Evolutionary conservation across 257 asterid genomes (phyloP).

Genomic region (Gardenia jasminoides): DNA sequence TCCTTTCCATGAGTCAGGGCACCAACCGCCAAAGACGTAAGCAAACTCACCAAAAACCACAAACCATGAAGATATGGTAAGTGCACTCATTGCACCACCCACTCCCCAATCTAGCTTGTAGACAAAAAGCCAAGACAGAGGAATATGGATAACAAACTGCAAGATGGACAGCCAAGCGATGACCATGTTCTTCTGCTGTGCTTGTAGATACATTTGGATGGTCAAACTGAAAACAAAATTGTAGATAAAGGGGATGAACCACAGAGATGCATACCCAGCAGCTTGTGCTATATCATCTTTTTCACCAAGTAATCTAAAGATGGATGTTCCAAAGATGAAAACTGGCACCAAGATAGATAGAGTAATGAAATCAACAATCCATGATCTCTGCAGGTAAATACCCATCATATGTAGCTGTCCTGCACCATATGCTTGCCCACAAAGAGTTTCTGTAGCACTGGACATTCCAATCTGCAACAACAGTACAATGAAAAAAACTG

Average conservation of each 20-base stretch:
- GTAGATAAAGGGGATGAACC: constrained; percentile 62
- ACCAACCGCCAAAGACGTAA: constrained; percentile 87
- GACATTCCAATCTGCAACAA: constrained; percentile 84
- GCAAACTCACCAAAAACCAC: constrained; percentile 61
- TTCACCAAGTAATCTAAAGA: constrained; percentile 72
- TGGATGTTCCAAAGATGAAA: constrained; percentile 56
- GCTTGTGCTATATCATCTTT: constrained; percentile 42
- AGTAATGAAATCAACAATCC: constrained; percentile 73
- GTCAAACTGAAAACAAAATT: constrained; percentile 54
- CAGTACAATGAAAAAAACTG: neutral
- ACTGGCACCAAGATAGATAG: constrained; percentile 61
- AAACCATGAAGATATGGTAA: constrained; percentile 61
- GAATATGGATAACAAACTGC: constrained; percentile 61
- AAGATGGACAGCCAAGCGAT: constrained; percentile 60
- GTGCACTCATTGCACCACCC: constrained; percentile 75
- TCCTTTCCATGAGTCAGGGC: constrained; percentile 77
- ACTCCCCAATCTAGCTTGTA: constrained; percentile 50
- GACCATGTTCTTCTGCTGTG: constrained; percentile 79
- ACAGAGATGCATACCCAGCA: constrained; percentile 65
- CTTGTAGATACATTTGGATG: constrained; percentile 85
- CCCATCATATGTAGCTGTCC: constrained; percentile 94
- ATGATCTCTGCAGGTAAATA: constrained; percentile 83
- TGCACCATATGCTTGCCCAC: constrained; percentile 95
- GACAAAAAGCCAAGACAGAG: constrained; percentile 71
- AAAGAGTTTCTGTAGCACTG: constrained; percentile 93